phyloP scores from a whole-genome alignment of 163 green algal genomes.

The Volvox carteri region DNA sequence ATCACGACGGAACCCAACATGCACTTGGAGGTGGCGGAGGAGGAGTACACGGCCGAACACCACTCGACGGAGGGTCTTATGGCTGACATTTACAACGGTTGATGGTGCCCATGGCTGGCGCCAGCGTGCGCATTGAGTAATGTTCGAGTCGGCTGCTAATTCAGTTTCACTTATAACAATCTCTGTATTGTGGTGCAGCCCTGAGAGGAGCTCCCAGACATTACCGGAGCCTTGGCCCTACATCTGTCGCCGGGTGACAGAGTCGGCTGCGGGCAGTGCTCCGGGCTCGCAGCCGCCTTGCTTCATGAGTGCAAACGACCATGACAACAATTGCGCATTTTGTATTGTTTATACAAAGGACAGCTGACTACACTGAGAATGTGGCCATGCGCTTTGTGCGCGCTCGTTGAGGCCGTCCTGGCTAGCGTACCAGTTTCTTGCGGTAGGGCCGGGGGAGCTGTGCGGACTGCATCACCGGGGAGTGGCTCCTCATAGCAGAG shows the following conservation, averaged over 20 bases:
- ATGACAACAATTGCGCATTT: no score
- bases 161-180: no score
- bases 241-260: not conserved
- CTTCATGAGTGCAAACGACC: no score
- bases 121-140: not conserved
- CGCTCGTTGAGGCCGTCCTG: no score
- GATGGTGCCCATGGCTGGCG: not conserved
- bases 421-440: no score
- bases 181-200: not conserved
- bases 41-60: conserved; percentile 2
- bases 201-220: not conserved
- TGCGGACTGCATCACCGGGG: no score
- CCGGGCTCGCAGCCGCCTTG: not conserved
- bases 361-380: no score
- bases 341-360: no score
- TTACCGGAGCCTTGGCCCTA: not conserved
- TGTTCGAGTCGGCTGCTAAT: no score
- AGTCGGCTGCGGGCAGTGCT: not conserved
- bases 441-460: no score
- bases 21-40: conserved; percentile 15
- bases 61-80: conserved; percentile 28
- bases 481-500: no score
- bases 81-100: conserved; percentile 54
- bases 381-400: no score
- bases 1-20: conserved; percentile 53